Percentiles rank a stretch among this genome's conserved stretches.
These are phyloP conservation scores for Aspergillus japonicus DNA, from an alignment of 2,329 filamentous ascomycete species.

Conservation along the genomic window DNA sequence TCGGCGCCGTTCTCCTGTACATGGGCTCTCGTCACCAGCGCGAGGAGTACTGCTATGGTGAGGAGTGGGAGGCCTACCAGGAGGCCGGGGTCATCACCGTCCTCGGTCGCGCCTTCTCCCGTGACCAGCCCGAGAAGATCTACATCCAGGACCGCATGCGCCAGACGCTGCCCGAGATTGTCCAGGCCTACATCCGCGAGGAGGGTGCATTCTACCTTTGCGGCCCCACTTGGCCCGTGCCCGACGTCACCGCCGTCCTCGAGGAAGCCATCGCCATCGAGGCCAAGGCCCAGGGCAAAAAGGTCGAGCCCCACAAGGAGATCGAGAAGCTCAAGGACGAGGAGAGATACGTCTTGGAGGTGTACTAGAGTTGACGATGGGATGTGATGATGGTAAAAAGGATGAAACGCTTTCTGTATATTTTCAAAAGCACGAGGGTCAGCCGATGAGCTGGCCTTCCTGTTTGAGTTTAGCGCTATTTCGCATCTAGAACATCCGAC, in stretches of 20 bases:
- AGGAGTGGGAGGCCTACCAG: constrained; percentile 98
- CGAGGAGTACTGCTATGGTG: constrained; percentile 97
- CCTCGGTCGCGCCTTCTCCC: constrained; percentile 88
- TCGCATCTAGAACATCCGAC: constrained; percentile 7
- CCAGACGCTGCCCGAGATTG: constrained; percentile 77
- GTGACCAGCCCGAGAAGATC: constrained; percentile 97
- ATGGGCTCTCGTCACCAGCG: constrained; percentile 96
- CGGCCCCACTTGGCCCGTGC: constrained; percentile 96
- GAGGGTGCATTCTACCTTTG: constrained; percentile 96
- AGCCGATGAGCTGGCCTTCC: constrained; percentile 11
- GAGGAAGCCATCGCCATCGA: constrained; percentile 85
- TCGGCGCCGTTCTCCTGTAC: constrained; percentile 90
- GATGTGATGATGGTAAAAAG: neutral
- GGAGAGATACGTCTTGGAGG: constrained; percentile 90
- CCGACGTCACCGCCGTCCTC: constrained; percentile 89
- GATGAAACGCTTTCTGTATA: neutral
- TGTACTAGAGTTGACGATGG: constrained; percentile 65
- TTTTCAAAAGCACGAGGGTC: neutral
- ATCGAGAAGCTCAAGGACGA: constrained; percentile 98
- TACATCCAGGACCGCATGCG: constrained; percentile 99
- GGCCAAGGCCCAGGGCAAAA: constrained; percentile 66
- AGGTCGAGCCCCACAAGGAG: constrained; percentile 81
- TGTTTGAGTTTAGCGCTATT: constrained; percentile 23
- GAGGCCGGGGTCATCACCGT: constrained; percentile 94
- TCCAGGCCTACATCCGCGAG: constrained; percentile 80